Conservation (phyloP, 768 basidiomycete genomes). For the Leccinum sublutescens region DNA sequence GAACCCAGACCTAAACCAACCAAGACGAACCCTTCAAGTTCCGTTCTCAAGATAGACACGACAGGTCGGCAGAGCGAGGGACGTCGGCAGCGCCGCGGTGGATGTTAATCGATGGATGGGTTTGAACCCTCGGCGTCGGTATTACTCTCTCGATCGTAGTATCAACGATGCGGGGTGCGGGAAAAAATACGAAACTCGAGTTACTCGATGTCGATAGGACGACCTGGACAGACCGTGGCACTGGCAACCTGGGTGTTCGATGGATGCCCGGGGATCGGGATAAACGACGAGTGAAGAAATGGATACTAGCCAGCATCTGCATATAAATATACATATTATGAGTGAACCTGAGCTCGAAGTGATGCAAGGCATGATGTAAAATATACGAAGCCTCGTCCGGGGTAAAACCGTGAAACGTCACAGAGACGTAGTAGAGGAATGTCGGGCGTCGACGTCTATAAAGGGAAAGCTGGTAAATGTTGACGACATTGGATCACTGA, state of each 20-base stretch:
- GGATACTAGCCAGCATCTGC: neutral
- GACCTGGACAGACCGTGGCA: neutral
- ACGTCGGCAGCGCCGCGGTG: neutral
- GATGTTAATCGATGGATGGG: neutral
- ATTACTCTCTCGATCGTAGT: neutral
- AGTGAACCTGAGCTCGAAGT: no score
- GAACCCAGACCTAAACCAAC: neutral
- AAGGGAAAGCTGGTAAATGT: no score
- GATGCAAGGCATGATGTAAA: no score
- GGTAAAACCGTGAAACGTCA: no score
- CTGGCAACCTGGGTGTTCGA: neutral
- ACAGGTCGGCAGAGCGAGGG: slow-evolving; percentile 10
- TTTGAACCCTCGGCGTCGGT: neutral
- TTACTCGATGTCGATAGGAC: neutral
- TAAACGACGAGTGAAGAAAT: neutral
- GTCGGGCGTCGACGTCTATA: no score
- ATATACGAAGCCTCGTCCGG: no score
- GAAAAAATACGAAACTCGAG: neutral
- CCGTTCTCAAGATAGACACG: neutral
- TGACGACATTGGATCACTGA: no score
- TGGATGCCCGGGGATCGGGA: slow-evolving; percentile 1
- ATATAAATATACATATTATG: neutral
- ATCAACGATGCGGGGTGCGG: neutral
- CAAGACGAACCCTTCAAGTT: neutral
- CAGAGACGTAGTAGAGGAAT: no score